Evolutionary conservation across 2,329 filamentous ascomycete species (phyloP).

Genomic region (Xylaria sp.): DNA sequence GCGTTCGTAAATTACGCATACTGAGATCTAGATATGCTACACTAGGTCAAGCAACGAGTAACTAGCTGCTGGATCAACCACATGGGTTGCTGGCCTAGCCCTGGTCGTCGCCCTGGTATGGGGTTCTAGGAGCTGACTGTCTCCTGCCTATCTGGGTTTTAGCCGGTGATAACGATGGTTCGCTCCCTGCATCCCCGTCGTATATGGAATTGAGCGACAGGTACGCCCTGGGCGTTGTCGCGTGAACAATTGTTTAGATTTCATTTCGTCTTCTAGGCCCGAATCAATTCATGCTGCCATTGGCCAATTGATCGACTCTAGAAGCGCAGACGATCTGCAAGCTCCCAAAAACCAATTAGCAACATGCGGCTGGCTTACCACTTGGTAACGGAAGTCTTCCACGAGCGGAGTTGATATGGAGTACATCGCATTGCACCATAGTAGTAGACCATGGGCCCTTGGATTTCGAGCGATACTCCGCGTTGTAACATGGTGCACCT

Average conservation of each 20-base stretch:
- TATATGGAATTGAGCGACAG: constrained; percentile 16
- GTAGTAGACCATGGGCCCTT: not conserved
- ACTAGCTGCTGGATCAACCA: constrained; percentile 41
- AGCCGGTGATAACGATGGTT: constrained; percentile 26
- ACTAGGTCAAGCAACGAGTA: not conserved
- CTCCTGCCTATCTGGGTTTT: constrained; percentile 45
- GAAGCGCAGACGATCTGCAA: not conserved
- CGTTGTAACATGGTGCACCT: too few species aligned
- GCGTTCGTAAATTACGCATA: not conserved
- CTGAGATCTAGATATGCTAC: not conserved
- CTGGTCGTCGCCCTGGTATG: not conserved
- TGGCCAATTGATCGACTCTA: constrained; percentile 4
- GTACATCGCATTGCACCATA: not conserved
- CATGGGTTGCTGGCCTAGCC: constrained; percentile 1
- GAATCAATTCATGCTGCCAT: constrained; percentile 5
- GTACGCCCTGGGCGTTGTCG: constrained; percentile 12
- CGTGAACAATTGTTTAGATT: not conserved
- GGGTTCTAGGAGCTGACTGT: constrained; percentile 37
- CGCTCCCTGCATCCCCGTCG: constrained; percentile 9
- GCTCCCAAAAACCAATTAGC: constrained; percentile 11
- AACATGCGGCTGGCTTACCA: constrained; percentile 19
- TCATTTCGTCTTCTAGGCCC: constrained; percentile 16
- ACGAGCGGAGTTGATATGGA: not conserved
- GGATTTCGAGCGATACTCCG: too few species aligned
- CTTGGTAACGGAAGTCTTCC: constrained; percentile 17